A percentile compares a stretch with the other conserved stretches of the same genome.
phyloP scores from a whole-genome alignment of 331 rosid species.

The Acacia pycnantha region DNA sequence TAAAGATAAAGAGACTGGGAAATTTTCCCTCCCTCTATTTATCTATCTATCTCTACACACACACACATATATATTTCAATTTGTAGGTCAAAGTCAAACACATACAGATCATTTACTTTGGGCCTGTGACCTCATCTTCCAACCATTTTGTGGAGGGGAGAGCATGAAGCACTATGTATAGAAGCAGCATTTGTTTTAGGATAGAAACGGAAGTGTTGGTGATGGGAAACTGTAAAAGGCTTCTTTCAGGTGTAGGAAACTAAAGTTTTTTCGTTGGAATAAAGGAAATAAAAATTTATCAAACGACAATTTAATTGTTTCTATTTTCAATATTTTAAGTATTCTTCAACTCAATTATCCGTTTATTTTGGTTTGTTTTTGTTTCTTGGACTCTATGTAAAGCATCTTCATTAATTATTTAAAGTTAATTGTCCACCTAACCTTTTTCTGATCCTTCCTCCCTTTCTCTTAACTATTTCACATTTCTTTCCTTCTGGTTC shows the following conservation, averaged over 20 bases:
- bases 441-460: neutral
- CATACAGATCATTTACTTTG: conserved; percentile 17
- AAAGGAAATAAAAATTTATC: neutral
- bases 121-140: neutral
- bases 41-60: too few relatives aligned
- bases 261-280: neutral
- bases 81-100: conserved; percentile 14
- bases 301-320: neutral
- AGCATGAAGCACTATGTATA: conserved; percentile 2
- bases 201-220: conserved; percentile 7
- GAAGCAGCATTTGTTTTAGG: conserved; percentile 6
- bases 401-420: neutral
- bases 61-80: neutral
- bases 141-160: neutral
- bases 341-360: neutral
- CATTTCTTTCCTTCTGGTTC: neutral
- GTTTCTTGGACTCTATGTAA: neutral
- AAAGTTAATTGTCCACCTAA: neutral
- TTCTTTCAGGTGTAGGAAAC: neutral
- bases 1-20: conserved; percentile 8
- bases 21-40: neutral
- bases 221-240: neutral
- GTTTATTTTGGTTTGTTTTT: neutral
- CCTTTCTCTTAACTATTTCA: neutral
- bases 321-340: neutral